Conservation (phyloP, 2,329 filamentous ascomycete genomes). For the Penicillium olsonii region DNA sequence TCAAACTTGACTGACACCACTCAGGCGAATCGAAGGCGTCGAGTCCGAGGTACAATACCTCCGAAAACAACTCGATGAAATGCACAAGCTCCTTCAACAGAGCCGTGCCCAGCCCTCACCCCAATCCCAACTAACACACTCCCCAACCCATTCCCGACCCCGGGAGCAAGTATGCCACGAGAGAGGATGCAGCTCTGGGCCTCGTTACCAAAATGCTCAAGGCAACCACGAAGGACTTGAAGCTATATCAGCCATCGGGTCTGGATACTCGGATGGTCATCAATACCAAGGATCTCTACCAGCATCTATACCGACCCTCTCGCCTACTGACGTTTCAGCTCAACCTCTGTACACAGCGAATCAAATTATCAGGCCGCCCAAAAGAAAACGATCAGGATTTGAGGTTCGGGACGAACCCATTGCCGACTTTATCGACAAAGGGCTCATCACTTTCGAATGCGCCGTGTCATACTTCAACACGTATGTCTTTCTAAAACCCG, state of each 20-base stretch:
- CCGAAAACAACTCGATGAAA: slow-evolving; percentile 29
- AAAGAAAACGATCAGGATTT: slow-evolving; percentile 35
- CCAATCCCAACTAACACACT: slow-evolving; percentile 1
- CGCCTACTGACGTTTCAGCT: slow-evolving; percentile 9
- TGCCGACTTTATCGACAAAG: slow-evolving; percentile 37
- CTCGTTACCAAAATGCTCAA: too few relatives aligned
- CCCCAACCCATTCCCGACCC: slow-evolving; percentile 5
- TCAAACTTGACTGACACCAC: slow-evolving; percentile 2
- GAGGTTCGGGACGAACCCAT: slow-evolving; percentile 36
- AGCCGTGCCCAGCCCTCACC: slow-evolving; percentile 1
- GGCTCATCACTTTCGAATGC: slow-evolving; percentile 35
- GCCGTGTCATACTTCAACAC: slow-evolving; percentile 37
- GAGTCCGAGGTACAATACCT: slow-evolving; percentile 35
- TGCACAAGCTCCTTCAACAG: slow-evolving; percentile 22
- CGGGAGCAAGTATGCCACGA: background rate
- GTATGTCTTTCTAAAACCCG: slow-evolving; percentile 18
- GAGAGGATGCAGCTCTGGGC: slow-evolving; percentile 11
- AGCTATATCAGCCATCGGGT: background rate
- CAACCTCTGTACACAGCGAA: slow-evolving; percentile 5
- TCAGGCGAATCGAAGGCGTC: slow-evolving; percentile 35
- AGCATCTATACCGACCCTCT: slow-evolving; percentile 2
- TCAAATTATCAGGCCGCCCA: slow-evolving; percentile 15
- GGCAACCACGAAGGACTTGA: background rate
- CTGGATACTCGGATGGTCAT: slow-evolving; percentile 1
- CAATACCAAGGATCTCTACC: slow-evolving; percentile 8